Conservation (phyloP, 192 early-diverging fungal species). For the Piromyces sp. region DNA sequence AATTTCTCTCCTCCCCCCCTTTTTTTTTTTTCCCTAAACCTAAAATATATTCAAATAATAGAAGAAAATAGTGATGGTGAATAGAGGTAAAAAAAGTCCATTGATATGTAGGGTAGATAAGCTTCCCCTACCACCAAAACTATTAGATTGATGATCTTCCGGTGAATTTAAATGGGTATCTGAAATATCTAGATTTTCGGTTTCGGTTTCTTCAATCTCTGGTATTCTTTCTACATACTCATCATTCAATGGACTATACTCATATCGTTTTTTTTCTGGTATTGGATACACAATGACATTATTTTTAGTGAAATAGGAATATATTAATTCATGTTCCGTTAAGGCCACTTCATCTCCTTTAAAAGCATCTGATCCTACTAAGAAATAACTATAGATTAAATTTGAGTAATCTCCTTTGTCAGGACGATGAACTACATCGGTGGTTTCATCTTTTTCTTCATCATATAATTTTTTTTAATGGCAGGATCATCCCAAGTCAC, state of each 20-base stretch:
- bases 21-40: too few relatives aligned
- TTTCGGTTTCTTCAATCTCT: too few relatives aligned
- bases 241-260: too few relatives aligned
- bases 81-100: too few relatives aligned
- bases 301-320: background rate
- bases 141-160: too few relatives aligned
- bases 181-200: too few relatives aligned
- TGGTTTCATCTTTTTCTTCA: background rate
- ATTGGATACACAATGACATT: background rate
- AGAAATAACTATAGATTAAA: background rate
- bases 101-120: too few relatives aligned
- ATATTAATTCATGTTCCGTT: background rate
- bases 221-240: background rate
- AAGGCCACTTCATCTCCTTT: background rate
- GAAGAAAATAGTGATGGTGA: too few relatives aligned
- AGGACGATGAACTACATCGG: background rate
- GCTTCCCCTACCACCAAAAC: too few relatives aligned
- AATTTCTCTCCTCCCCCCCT: too few relatives aligned
- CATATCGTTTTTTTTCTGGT: background rate
- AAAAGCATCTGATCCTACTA: background rate
- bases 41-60: too few relatives aligned
- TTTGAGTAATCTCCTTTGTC: background rate
- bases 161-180: too few relatives aligned
- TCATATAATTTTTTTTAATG: background rate
- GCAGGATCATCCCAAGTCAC: background rate